phyloP scores from a whole-genome alignment of 2,329 filamentous ascomycete genomes.

The Dryadomyces quercivorus region DNA sequence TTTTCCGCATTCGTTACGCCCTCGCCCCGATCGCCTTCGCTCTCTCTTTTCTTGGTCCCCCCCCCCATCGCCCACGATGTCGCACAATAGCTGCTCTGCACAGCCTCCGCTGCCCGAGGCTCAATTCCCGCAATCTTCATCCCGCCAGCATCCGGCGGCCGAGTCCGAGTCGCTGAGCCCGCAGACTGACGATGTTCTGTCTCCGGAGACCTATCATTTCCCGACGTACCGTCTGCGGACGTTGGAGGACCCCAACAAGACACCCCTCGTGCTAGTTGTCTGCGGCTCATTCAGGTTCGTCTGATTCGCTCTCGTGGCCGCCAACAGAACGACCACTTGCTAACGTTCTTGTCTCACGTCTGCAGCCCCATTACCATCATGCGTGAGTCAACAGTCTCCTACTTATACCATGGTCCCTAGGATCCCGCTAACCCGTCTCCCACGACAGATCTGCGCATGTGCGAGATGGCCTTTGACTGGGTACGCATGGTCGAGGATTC shows the following conservation, averaged over 20 bases:
- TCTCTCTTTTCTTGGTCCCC: background rate
- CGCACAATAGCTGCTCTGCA: background rate
- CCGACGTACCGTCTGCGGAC: slow-evolving; percentile 10
- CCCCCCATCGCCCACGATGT: background rate
- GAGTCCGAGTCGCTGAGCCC: background rate
- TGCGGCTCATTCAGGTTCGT: slow-evolving; percentile 23
- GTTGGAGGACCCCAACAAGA: slow-evolving; percentile 13
- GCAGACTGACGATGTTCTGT: background rate
- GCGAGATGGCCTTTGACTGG: slow-evolving; percentile 25
- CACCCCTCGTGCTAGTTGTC: slow-evolving; percentile 22
- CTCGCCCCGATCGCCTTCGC: background rate
- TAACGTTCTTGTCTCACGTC: background rate
- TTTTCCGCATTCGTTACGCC: background rate
- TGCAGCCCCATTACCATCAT: slow-evolving; percentile 16
- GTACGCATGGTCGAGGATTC: slow-evolving; percentile 23
- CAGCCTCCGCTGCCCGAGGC: background rate
- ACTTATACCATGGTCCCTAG: too few relatives aligned
- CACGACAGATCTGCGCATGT: slow-evolving; percentile 24
- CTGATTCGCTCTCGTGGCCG: background rate
- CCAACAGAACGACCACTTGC: background rate
- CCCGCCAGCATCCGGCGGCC: background rate
- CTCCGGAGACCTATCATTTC: slow-evolving; percentile 7
- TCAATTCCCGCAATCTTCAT: background rate
- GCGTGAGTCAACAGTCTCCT: slow-evolving; percentile 6
- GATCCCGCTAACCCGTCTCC: slow-evolving; percentile 11